Conservation (phyloP, 148 eudicot genomes). For the Limonium bicolor region DNA sequence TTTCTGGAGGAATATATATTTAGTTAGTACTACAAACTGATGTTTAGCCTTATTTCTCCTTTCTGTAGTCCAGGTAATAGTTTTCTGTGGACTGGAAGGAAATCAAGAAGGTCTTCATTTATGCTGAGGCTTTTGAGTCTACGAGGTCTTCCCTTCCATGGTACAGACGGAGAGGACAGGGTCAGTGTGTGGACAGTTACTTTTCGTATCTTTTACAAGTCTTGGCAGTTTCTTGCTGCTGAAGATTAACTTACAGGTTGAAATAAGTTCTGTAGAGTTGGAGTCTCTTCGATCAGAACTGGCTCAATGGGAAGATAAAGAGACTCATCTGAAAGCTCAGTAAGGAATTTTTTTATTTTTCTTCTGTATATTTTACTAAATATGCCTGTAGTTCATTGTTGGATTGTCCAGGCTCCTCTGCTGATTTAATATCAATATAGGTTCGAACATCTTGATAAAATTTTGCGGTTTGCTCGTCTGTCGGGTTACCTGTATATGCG, state of each 20-base stretch:
- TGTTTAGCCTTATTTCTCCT: constrained; percentile 9
- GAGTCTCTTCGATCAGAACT: constrained; percentile 75
- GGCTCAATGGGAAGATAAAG: constrained; percentile 69
- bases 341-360: constrained; percentile 11
- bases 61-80: constrained; percentile 29
- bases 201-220: too few species aligned
- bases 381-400: neutral
- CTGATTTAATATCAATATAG: constrained; percentile 19
- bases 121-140: constrained; percentile 66
- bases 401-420: neutral
- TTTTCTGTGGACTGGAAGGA: constrained; percentile 24
- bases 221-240: too few species aligned
- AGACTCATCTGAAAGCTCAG: constrained; percentile 85
- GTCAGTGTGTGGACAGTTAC: too few species aligned
- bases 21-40: constrained; percentile 1
- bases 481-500: constrained; percentile 77
- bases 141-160: constrained; percentile 47
- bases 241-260: constrained; percentile 28
- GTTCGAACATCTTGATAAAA: constrained; percentile 73
- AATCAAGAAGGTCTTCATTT: constrained; percentile 41
- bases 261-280: constrained; percentile 60
- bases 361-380: neutral
- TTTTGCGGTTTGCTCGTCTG: constrained; percentile 54
- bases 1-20: constrained; percentile 1
- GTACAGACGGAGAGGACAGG: constrained; percentile 61